A percentile compares a stretch with the other conserved stretches of the same genome.
Evolutionary conservation across 108 stramenopile genomes (phyloP).

Genomic region (Pseudonitzschia pungens): DNA sequence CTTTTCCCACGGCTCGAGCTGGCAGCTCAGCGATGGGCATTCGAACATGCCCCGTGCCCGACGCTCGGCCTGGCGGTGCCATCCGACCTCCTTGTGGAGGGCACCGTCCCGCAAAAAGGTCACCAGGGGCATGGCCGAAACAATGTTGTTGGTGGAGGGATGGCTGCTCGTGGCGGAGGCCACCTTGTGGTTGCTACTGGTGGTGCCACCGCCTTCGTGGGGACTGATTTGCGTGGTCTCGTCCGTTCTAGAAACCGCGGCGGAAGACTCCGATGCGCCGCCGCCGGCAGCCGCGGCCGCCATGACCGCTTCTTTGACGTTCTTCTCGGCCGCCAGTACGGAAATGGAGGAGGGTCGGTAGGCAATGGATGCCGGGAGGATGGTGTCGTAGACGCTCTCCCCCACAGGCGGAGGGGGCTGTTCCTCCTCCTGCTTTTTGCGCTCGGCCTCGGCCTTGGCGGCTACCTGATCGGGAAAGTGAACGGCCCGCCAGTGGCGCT

Average conservation of each 20-base stretch:
- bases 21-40: conserved; percentile 32
- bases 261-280: neutral
- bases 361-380: conserved; percentile 59
- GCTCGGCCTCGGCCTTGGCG: neutral
- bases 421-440: conserved; percentile 25
- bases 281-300: neutral
- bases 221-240: neutral
- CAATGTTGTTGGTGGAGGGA: neutral
- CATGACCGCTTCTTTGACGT: neutral
- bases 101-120: conserved; percentile 35
- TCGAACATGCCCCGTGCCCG: conserved; percentile 66
- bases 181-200: neutral
- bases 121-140: conserved; percentile 44
- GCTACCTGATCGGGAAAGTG: conserved; percentile 38
- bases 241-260: neutral
- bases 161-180: neutral
- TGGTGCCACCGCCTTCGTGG: neutral
- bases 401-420: conserved; percentile 45
- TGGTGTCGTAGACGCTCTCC: conserved; percentile 56
- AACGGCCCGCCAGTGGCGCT: conserved; percentile 61
- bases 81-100: conserved; percentile 44
- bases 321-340: neutral
- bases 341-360: conserved; percentile 28
- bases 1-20: conserved; percentile 74
- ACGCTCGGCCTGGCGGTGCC: conserved; percentile 72